Conservation (phyloP, 2,329 filamentous ascomycete genomes). For the Calonectria pseudoreteaudii region DNA sequence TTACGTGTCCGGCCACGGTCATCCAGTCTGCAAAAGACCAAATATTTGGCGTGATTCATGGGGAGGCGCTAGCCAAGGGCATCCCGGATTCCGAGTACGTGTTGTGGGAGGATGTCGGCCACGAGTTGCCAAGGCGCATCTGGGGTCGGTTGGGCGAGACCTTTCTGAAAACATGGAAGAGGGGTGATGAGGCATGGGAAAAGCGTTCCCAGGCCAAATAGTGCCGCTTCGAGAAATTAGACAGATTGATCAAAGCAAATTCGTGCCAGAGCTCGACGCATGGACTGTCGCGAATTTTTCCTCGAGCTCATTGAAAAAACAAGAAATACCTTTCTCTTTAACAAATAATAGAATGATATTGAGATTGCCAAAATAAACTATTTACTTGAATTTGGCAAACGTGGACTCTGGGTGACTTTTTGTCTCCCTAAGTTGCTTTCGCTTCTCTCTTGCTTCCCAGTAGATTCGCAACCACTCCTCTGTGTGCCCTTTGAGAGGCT, state of each 20-base stretch:
- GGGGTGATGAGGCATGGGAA: slow-evolving; percentile 15
- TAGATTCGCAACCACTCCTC: slow-evolving; percentile 34
- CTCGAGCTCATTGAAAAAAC: too few relatives aligned
- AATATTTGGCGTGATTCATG: slow-evolving; percentile 42
- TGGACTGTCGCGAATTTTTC: not conserved
- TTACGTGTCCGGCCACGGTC: slow-evolving; percentile 44
- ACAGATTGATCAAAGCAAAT: not conserved
- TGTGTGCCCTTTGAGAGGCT: slow-evolving; percentile 27
- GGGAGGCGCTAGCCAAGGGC: slow-evolving; percentile 38
- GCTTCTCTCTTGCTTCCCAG: slow-evolving; percentile 23
- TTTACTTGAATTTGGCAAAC: slow-evolving; percentile 2
- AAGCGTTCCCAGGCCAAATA: not conserved
- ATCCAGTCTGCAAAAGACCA: slow-evolving; percentile 46
- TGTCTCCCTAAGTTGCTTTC: slow-evolving; percentile 22
- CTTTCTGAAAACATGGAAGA: slow-evolving; percentile 24
- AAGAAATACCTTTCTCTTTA: too few relatives aligned
- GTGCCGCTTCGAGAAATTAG: not conserved
- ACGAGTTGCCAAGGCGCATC: slow-evolving; percentile 33
- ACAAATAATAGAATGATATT: not conserved
- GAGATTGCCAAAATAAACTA: not conserved
- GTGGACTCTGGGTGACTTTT: slow-evolving; percentile 25
- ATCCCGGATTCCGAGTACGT: slow-evolving; percentile 39
- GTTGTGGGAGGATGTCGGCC: slow-evolving; percentile 36
- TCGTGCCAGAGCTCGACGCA: too few relatives aligned
- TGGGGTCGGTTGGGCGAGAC: slow-evolving; percentile 19